phyloP scores from a whole-genome alignment of 1,139 yeast genomes.

The Scheffersomyces titani region DNA sequence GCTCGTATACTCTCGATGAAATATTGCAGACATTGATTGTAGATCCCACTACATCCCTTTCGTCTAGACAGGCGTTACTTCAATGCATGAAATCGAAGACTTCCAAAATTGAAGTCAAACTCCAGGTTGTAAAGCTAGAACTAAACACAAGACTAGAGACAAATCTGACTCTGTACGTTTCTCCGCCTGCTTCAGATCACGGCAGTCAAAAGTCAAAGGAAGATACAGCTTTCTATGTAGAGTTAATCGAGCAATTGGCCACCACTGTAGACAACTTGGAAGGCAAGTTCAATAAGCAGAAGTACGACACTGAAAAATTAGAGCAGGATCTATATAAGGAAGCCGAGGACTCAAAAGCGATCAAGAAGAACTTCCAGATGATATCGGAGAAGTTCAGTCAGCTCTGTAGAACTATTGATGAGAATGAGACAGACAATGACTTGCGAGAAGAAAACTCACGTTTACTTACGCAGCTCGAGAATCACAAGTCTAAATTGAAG shows the following conservation, averaged over 20 bases:
- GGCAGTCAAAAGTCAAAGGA: constrained; percentile 1
- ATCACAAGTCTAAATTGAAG: constrained; percentile 26
- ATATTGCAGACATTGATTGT: constrained; percentile 23
- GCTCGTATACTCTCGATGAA: constrained; percentile 21
- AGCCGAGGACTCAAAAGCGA: constrained; percentile 21
- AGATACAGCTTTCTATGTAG: constrained; percentile 17
- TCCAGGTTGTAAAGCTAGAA: constrained; percentile 26
- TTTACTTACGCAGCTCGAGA: constrained; percentile 12
- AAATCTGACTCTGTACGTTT: not conserved
- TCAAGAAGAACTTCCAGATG: constrained; percentile 19
- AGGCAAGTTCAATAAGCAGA: constrained; percentile 23
- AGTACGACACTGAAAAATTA: constrained; percentile 20
- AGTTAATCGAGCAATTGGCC: constrained; percentile 16
- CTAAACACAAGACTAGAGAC: constrained; percentile 15
- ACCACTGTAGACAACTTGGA: constrained; percentile 21
- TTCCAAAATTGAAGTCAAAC: constrained; percentile 21
- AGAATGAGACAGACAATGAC: constrained; percentile 6
- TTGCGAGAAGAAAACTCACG: constrained; percentile 23
- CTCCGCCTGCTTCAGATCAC: constrained; percentile 1
- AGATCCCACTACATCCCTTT: constrained; percentile 18
- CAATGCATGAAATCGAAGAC: constrained; percentile 16
- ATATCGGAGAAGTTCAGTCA: constrained; percentile 21
- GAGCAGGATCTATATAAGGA: constrained; percentile 25
- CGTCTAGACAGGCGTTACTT: constrained; percentile 19
- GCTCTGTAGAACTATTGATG: constrained; percentile 17